phyloP scores from a whole-genome alignment of 495 filamentous ascomycete genomes.

The Hyphodiscus hymeniophilus region DNA sequence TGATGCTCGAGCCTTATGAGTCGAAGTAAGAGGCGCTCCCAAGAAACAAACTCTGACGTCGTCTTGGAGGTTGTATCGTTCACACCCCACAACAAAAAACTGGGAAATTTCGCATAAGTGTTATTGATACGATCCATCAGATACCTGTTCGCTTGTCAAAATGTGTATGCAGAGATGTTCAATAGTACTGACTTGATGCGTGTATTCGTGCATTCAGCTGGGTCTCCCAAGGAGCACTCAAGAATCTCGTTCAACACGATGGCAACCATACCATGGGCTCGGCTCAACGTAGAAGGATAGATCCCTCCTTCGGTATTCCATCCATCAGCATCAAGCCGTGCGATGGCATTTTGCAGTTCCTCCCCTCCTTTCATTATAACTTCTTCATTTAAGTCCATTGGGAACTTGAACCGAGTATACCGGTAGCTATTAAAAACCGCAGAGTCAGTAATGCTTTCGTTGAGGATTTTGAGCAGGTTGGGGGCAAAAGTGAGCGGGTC shows the following conservation, averaged over 20 bases:
- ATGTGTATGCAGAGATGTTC: not conserved
- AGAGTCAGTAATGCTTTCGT: too few species aligned
- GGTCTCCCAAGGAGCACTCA: conserved; percentile 17
- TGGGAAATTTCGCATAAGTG: conserved; percentile 11
- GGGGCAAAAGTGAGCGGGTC: too few species aligned
- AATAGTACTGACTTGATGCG: conserved; percentile 14
- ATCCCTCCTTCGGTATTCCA: conserved; percentile 17
- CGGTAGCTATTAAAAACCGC: too few species aligned
- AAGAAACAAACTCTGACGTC: conserved; percentile 1
- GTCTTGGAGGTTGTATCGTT: not conserved
- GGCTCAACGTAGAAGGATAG: not conserved
- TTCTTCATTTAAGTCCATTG: conserved; percentile 18
- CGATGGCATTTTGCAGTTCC: conserved; percentile 10
- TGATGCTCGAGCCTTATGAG: conserved; percentile 16
- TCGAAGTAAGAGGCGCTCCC: conserved; percentile 6
- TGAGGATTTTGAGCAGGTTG: too few species aligned
- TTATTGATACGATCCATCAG: conserved; percentile 5
- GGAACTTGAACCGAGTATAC: conserved; percentile 11
- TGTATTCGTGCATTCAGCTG: conserved; percentile 8
- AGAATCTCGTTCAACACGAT: conserved; percentile 17
- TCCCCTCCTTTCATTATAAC: conserved; percentile 17
- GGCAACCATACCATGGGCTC: conserved; percentile 4
- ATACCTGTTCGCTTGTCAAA: conserved; percentile 1
- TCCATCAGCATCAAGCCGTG: conserved; percentile 12
- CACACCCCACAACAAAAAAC: conserved; percentile 5